Base-by-base conservation (phyloP, 371 early-diverging fungal species). In the Apophysomyces ossiformis region DNA sequence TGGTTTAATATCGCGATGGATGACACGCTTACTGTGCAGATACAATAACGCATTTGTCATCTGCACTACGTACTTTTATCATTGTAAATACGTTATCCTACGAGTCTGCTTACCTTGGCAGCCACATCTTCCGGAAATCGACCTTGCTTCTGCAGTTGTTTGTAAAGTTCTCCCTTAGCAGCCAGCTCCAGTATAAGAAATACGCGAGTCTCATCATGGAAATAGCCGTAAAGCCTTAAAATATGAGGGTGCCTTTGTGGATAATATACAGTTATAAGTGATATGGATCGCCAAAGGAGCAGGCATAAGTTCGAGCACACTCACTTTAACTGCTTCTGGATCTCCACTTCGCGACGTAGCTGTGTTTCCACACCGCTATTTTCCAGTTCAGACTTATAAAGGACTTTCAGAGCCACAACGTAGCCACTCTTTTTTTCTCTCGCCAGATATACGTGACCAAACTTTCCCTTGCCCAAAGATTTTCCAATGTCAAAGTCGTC, bases 381-480 rank as follows among this genome's bases (percentile, higher is more conserved):
- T 32, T 86, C 70, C 0, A 99, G 82, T 70, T 96, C 95, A 7
- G 74, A 57, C 76, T 99, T 99, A 64, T 89, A 85, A 41, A 99
- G 68, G 6, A 98, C 91, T 74, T 98, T 99, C 63, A 99, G 86
- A 2, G 99, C 96, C 21, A 95, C 92, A 43, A 98, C 86, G 70
- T 89, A 97, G n/a, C 93, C 93, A 45, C 87, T 87, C 64, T 81
- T 81, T 70, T 90, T 96, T 76, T 99, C 98, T 64, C 93, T 87
- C 13, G 99, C 99, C 18, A 98, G 81, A 79, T 97, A 99, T 0
- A 99, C 99, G 37, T 94, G 89, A 1, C 99, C 99, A 84, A 99
- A 99, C 68, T 96, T 96, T 7, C 99, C 99, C 72, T 91, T 90
- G 32, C 99, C 99, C 6, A 99, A 79, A 0, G 93, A 81, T 47